phyloP scores from a whole-genome alignment of 192 early-diverging fungal species.

The Mortierella claussenii region DNA sequence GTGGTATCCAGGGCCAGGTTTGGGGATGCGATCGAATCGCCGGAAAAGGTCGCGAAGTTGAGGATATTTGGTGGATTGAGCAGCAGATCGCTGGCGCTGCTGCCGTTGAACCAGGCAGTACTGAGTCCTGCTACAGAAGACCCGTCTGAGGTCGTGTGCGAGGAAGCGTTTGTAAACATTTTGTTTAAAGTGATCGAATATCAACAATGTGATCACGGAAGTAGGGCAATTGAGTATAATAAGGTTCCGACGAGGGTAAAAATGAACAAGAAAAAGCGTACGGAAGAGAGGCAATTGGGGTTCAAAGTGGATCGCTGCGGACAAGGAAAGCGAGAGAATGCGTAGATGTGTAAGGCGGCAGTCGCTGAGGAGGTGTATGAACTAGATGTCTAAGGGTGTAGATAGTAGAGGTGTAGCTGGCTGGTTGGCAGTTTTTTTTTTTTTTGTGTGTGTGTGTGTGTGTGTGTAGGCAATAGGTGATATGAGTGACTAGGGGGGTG shows the following conservation, averaged over 20 bases:
- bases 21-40: not conserved
- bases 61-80: constrained; percentile 23
- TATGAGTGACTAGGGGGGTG: not conserved
- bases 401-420: not conserved
- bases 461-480: not conserved
- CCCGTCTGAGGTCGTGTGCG: not conserved
- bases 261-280: constrained; percentile 1
- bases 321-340: too few relatives aligned
- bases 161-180: constrained; percentile 4
- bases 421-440: not conserved
- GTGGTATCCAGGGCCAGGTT: not conserved
- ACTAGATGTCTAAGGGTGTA: too few relatives aligned
- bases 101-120: constrained; percentile 16
- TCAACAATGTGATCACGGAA: too few relatives aligned
- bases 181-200: too few relatives aligned
- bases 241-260: not conserved
- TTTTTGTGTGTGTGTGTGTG: constrained; percentile 8
- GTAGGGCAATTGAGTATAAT: not conserved
- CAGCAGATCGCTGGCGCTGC: constrained; percentile 10
- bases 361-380: too few relatives aligned
- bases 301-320: too few relatives aligned
- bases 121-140: not conserved
- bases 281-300: too few relatives aligned
- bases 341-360: too few relatives aligned
- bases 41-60: not conserved